Base-by-base conservation (phyloP, 495 filamentous ascomycete genomes). In the Trichoderma orchidacearum region DNA sequence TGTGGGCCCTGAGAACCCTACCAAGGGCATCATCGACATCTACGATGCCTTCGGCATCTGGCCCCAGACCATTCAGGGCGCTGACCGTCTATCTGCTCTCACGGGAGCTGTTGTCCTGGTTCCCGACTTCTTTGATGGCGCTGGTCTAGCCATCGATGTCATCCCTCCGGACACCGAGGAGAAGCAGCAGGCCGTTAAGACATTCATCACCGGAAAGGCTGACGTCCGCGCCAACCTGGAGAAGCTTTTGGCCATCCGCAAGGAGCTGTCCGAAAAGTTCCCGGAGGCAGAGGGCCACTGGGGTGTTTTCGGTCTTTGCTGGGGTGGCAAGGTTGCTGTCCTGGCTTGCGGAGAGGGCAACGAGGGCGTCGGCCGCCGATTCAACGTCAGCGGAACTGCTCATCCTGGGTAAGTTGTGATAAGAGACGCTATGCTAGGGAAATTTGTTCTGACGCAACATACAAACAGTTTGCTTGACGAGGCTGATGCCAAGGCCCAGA, bases 51-150 rank as follows among this genome's bases (percentile, higher is more conserved):
- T 68, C 51, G 67, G 63, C 51, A 38, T 59, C 3, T 51, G 59
- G 23, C 62, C 65, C 1, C 65, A 67, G 41, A 61, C 63, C 7
- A 36, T 68, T 9, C 65, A 67, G 54, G 67, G 67, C 30, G 67
- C 67, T 77, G 11, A 48, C 6, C 41, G 41, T 27, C 41, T 48
- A 7, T 23, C 41, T 23, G 41, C 41, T 13, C 41, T 25, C 18
- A 48, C 18, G 5, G 41, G 41, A 6, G 12, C n/a, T n/a, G 7
- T 48, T 3, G 41, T 48, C 9, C 54, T 79, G 5, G 56, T 79
- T 17, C 75, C 75, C 5, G 75, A 80, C 55, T 75, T 76, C 57
- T 75, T 76, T 61, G 52, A 70, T 2, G 75, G 75, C 18, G 61
- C 66, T 5, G 55, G 60, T 0, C 63, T 68, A 27, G 41, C 67